These are phyloP conservation scores for Exophiala sp. DNA, from an alignment of 2,329 filamentous ascomycete species.

Conservation along the genomic window DNA sequence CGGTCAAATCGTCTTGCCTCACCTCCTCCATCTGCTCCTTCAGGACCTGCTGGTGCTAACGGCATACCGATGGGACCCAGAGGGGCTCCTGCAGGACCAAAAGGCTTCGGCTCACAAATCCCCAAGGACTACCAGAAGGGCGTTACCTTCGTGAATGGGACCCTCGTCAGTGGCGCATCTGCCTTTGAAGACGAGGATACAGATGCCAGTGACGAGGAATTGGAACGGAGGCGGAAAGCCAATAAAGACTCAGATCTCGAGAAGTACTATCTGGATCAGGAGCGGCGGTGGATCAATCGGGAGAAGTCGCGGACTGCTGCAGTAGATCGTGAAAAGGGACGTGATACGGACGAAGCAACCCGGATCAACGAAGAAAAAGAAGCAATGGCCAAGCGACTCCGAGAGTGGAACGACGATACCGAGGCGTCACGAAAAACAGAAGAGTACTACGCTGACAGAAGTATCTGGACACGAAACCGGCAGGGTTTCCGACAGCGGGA, in stretches of 20 bases:
- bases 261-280: slow-evolving; percentile 76
- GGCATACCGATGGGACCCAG: slow-evolving; percentile 73
- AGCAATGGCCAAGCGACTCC: slow-evolving; percentile 67
- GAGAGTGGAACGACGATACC: slow-evolving; percentile 85
- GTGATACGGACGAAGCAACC: slow-evolving; percentile 71
- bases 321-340: slow-evolving; percentile 76
- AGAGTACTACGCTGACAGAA: slow-evolving; percentile 83
- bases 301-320: slow-evolving; percentile 81
- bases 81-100: slow-evolving; percentile 69
- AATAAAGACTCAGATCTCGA: slow-evolving; percentile 74
- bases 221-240: slow-evolving; percentile 67
- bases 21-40: slow-evolving; percentile 62
- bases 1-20: slow-evolving; percentile 68
- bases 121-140: slow-evolving; percentile 72
- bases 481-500: slow-evolving; percentile 70
- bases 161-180: slow-evolving; percentile 58
- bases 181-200: slow-evolving; percentile 77
- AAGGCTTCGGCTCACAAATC: slow-evolving; percentile 60
- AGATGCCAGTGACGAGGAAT: slow-evolving; percentile 80
- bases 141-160: slow-evolving; percentile 78
- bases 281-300: slow-evolving; percentile 85
- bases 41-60: slow-evolving; percentile 64
- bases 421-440: slow-evolving; percentile 70
- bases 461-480: slow-evolving; percentile 79
- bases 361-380: slow-evolving; percentile 62